phyloP scores from a whole-genome alignment of 2,329 filamentous ascomycete genomes.

The Colletotrichum musae region DNA sequence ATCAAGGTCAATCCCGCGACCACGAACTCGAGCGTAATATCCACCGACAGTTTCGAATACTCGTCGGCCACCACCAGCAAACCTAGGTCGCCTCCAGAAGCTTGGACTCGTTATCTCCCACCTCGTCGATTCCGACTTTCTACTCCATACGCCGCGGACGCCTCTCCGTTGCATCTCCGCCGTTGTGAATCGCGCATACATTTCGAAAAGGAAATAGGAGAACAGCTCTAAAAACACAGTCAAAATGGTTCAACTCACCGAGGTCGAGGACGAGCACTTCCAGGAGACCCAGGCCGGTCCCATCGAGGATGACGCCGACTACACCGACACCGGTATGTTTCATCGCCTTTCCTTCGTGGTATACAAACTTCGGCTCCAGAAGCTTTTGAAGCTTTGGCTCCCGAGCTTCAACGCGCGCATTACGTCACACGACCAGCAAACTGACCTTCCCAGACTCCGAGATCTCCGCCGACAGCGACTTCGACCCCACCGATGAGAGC shows the following conservation, averaged over 20 bases:
- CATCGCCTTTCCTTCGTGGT: not conserved
- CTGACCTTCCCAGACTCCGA: constrained; percentile 74
- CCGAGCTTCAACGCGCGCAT: constrained; percentile 1
- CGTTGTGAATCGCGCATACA: constrained; percentile 9
- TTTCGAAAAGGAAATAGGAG: constrained; percentile 1
- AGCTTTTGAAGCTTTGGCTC: too few species aligned
- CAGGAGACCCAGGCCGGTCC: constrained; percentile 77
- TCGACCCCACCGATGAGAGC: constrained; percentile 70
- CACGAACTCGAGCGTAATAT: constrained; percentile 27
- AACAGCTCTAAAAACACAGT: constrained; percentile 27
- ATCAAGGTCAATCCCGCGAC: constrained; percentile 20
- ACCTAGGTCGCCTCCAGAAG: constrained; percentile 21
- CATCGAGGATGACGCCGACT: constrained; percentile 91
- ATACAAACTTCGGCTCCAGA: too few species aligned
- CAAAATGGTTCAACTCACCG: constrained; percentile 95
- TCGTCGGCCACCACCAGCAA: constrained; percentile 23
- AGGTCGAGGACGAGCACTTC: constrained; percentile 98
- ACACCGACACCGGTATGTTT: constrained; percentile 88
- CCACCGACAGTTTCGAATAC: constrained; percentile 18
- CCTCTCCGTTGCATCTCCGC: constrained; percentile 15
- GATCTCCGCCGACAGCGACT: constrained; percentile 85
- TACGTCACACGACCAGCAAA: constrained; percentile 25
- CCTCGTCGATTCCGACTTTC: constrained; percentile 26
- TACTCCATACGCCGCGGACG: constrained; percentile 27
- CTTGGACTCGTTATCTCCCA: constrained; percentile 23